Base-by-base conservation (phyloP, 169 alveolate genomes). In the Eimeria maxima region DNA sequence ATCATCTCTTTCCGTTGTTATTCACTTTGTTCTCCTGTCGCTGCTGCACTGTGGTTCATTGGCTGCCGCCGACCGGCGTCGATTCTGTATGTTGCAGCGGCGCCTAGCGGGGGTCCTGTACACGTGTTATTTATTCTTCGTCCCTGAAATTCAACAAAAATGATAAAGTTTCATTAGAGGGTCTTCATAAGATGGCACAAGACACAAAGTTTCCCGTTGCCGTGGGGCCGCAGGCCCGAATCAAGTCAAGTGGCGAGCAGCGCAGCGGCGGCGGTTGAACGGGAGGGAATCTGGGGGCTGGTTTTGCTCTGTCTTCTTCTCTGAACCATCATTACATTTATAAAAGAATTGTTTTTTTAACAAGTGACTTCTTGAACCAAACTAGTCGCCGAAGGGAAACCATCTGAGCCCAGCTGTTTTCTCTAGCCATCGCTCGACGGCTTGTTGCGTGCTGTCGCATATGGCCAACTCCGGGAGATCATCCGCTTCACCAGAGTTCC, bases 211-310 rank as follows among this genome's bases (percentile, higher is more conserved):
- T 20, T 38, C 33, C 16, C 38, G n/a, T 5, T 24, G 33, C 38
- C 74, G 74, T 65, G 74, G 74, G 74, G 74, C 74, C 74, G 74
- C 33, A 65, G 16, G 74, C 74, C 33, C 74, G 74, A 65, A 65
- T 24, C 74, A 33, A 38, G 13, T 5, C 42, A 1, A 65, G 16
- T 65, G 42, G 74, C 74, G 33, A 65, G 42, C 74, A 13, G 6
- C 42, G 14, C 16, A 33, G 14, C 33, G 38, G 74, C 74, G 74
- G 14, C 33, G 74, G 74, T 24, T 65, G 74, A 13, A 5, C 8
- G 11, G 74, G 14, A n/a, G 14, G 74, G 38, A 65, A 65, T 2
- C 74, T n/a, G 42, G 7, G 16, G 33, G 38, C n/a, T 65, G n/a
- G 6, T 65, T 20, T 65, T 38, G 5, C 42, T n/a, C 8, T 65